Base-by-base conservation (phyloP, 2,329 filamentous ascomycete species). In the Coniochaeta hoffmannii region DNA sequence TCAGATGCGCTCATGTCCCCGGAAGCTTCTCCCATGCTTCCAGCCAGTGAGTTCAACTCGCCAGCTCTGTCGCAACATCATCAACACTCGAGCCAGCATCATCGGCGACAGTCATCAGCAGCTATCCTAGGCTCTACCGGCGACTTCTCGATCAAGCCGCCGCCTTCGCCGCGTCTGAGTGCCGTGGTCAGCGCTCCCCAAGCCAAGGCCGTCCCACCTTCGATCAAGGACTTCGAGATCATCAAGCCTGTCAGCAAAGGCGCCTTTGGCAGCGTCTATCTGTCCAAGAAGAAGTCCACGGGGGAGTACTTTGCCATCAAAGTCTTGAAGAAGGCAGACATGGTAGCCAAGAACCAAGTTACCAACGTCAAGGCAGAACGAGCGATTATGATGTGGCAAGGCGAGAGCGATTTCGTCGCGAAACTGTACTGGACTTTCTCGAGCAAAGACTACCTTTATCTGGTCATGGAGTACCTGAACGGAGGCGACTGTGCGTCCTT, bases 351-450 rank as follows among this genome's bases (percentile, higher is more conserved):
- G 73, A 99, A 99, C 69, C 94, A 99, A 69, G 92, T 99, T 63
- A 96, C 94, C 62, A 99, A 99, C 66, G 94, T 99, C 66, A 97
- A 99, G 72, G 94, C 95, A 9, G 94, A 99, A 72, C 84, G 94
- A 62, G 95, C 95, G 22, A 99, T 99, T 68, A 97, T 99, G 94
- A 99, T 99, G 94, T 97, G 94, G 90, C 94, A 99, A 73, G 94
- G 94, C 22, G 91, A 97, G 71, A 99, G 95, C 69, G 94, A 99
- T 58, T 99, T 99, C 69, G 94, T 99, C 56, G 94, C 94, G 26
- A 99, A 99, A 74, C 80, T 99, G 12, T 99, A 97, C 74, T 99
- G 95, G 95, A 99, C 94, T 0, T 99, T 99, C 67, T 96, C 94
- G 4, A 99, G 93, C 78, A 99, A 99, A 68, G 94, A 99, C 67